phyloP scores from a whole-genome alignment of 73 alveolate species.

The Paramecium sexaurelia region DNA sequence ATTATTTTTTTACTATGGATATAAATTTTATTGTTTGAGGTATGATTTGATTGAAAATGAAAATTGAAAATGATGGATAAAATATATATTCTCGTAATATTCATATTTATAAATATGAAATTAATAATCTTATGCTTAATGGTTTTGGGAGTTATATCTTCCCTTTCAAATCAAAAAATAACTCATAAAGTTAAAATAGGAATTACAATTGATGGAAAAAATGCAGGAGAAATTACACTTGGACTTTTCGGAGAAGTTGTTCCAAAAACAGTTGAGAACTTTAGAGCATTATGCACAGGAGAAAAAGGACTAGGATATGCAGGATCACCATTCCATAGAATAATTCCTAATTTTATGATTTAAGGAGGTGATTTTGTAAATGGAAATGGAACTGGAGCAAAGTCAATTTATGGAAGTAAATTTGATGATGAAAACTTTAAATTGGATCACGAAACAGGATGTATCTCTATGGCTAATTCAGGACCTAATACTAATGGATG shows the following conservation, averaged over 20 bases:
- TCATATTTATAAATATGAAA: too few relatives aligned
- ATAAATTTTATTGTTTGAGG: too few relatives aligned
- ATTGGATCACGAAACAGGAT: constrained; percentile 81
- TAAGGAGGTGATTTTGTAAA: constrained; percentile 76
- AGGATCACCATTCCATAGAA: constrained; percentile 85
- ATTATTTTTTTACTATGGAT: too few relatives aligned
- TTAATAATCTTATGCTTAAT: not conserved
- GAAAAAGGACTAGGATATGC: constrained; percentile 78
- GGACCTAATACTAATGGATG: constrained; percentile 96
- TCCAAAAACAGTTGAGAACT: constrained; percentile 89
- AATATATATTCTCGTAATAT: too few relatives aligned
- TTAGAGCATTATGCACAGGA: constrained; percentile 89
- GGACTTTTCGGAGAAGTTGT: constrained; percentile 86
- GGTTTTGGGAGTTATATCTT: not conserved
- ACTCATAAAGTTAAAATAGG: constrained; percentile 77
- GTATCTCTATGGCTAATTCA: constrained; percentile 97
- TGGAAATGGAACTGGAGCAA: constrained; percentile 92
- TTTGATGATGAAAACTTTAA: constrained; percentile 88
- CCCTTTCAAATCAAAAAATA: not conserved
- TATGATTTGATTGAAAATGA: not conserved
- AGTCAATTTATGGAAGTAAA: constrained; percentile 86
- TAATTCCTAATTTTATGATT: constrained; percentile 86
- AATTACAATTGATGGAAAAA: constrained; percentile 77
- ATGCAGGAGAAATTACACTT: constrained; percentile 76
- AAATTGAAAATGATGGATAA: too few relatives aligned